Conservation (phyloP, 139 green algal genomes). For the Micractinium sp. region DNA sequence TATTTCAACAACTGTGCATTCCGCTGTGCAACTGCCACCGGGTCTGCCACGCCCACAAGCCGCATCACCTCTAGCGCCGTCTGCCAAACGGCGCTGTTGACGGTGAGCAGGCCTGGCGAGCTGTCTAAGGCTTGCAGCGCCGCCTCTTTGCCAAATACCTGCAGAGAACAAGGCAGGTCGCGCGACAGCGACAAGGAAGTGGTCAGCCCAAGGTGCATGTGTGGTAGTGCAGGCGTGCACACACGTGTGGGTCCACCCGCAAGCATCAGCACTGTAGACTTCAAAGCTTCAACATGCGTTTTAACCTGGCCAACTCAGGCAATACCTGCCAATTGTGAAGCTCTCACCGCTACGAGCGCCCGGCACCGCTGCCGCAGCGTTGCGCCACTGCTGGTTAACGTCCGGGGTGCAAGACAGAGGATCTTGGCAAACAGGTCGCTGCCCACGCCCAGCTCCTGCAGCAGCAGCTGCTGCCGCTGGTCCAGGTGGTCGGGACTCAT, state of each 20-base stretch:
- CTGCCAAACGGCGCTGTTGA: not conserved
- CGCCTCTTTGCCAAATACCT: not conserved
- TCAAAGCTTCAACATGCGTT: not conserved
- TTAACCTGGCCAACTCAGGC: too few species aligned
- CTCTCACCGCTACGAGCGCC: slow-evolving; percentile 3
- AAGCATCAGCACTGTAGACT: not conserved
- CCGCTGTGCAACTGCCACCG: not conserved
- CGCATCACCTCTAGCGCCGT: not conserved
- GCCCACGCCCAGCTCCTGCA: slow-evolving; percentile 8
- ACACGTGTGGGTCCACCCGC: too few species aligned
- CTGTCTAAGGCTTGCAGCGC: not conserved
- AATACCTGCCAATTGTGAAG: not conserved
- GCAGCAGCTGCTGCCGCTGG: not conserved
- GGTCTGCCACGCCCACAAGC: not conserved
- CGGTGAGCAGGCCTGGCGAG: not conserved
- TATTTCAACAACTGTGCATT: not conserved
- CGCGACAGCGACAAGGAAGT: too few species aligned
- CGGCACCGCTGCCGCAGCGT: not conserved
- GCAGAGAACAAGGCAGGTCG: not conserved
- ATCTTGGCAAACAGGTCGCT: not conserved
- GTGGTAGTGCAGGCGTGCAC: too few species aligned
- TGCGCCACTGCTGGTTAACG: not conserved
- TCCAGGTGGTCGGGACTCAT: not conserved
- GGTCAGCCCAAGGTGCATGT: not conserved
- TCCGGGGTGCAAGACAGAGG: not conserved